Conservation (phyloP, 2,329 filamentous ascomycete species). For the Pseudocercospora musae region DNA sequence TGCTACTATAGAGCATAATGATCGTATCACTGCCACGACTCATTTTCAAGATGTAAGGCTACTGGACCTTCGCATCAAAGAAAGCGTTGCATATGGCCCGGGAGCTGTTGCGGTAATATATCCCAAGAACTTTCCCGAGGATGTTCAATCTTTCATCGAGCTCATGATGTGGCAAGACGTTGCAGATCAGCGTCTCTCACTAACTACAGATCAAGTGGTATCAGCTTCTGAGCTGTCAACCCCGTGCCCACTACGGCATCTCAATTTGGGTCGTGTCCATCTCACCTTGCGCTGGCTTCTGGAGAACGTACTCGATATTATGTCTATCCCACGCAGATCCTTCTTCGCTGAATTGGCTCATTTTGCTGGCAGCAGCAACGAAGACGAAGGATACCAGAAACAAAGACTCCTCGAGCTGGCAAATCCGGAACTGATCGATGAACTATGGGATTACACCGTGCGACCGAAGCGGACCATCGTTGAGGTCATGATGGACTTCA, state of each 20-base stretch:
- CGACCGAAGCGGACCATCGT: constrained; percentile 85
- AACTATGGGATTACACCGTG: constrained; percentile 94
- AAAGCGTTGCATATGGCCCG: constrained; percentile 55
- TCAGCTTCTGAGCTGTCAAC: constrained; percentile 30
- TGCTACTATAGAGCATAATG: constrained; percentile 63
- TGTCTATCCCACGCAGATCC: constrained; percentile 78
- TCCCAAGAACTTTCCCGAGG: constrained; percentile 79
- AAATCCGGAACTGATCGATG: constrained; percentile 74
- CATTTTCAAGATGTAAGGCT: constrained; percentile 97
- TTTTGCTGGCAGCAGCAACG: constrained; percentile 65
- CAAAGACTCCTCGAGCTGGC: constrained; percentile 82
- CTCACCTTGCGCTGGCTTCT: constrained; percentile 72
- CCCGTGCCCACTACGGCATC: constrained; percentile 39
- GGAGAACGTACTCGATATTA: constrained; percentile 81
- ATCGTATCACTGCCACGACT: constrained; percentile 65
- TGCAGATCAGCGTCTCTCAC: constrained; percentile 66
- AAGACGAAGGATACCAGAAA: constrained; percentile 55
- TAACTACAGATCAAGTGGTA: constrained; percentile 40
- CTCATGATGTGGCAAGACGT: constrained; percentile 74
- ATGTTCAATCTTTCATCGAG: constrained; percentile 74
- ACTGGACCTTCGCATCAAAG: constrained; percentile 57
- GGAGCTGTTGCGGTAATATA: constrained; percentile 79
- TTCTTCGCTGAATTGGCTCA: constrained; percentile 79
- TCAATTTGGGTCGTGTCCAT: constrained; percentile 37
- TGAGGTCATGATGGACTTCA: constrained; percentile 88